phyloP scores from a whole-genome alignment of 2,329 filamentous ascomycete genomes.

The Zarea fungicola region DNA sequence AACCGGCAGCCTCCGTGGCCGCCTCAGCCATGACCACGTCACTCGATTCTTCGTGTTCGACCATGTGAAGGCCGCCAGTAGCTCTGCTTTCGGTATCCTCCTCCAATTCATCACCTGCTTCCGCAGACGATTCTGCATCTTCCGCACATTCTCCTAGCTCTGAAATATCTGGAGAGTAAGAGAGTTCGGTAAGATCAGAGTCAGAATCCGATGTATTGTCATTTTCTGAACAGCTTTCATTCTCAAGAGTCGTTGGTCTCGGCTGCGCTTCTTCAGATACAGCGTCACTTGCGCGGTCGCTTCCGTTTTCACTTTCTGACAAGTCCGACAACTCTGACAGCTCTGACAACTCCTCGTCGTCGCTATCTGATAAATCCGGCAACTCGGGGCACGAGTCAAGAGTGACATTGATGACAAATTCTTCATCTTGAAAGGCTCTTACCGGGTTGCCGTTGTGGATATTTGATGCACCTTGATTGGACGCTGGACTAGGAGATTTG shows the following conservation, averaged over 20 bases:
- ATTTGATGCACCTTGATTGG: background rate
- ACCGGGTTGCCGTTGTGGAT: too few relatives aligned
- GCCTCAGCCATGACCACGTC: background rate
- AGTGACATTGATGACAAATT: constrained; percentile 4
- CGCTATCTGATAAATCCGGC: background rate
- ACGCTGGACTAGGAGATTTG: background rate
- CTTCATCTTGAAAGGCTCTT: too few relatives aligned
- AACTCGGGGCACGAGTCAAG: background rate
- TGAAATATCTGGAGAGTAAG: background rate
- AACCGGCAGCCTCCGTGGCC: background rate
- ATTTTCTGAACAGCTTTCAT: background rate
- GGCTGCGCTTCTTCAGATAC: background rate
- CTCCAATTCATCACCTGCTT: constrained; percentile 25
- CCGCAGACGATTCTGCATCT: constrained; percentile 8
- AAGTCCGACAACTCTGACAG: too few relatives aligned
- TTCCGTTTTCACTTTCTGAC: background rate
- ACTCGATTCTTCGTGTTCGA: background rate
- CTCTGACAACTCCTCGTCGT: background rate
- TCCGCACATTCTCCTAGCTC: background rate
- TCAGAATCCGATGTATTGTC: background rate
- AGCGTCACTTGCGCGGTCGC: background rate
- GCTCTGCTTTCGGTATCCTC: too few relatives aligned
- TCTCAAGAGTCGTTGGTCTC: background rate
- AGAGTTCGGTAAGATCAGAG: constrained; percentile 9
- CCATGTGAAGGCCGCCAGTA: too few relatives aligned